Percentiles rank a stretch among this genome's conserved stretches.
These are phyloP conservation scores for Rhododendron henanense DNA, from an alignment of 148 eudicot genomes.

Conservation along the genomic window DNA sequence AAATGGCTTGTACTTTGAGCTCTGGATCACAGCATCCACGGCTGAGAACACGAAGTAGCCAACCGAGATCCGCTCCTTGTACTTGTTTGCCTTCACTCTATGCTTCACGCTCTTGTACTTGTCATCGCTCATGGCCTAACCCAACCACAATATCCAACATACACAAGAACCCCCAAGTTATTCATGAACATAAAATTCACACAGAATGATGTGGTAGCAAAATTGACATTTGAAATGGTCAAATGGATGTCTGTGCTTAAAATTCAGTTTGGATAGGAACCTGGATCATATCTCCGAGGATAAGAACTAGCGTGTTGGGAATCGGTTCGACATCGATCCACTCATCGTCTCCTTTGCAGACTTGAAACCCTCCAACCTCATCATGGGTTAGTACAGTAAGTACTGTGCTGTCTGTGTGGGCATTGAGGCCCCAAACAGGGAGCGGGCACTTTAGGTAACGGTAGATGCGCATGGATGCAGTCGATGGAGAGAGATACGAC, in stretches of 20 bases:
- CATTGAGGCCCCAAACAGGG: constrained; percentile 29
- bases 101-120: constrained; percentile 65
- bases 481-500: neutral
- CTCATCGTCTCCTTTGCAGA: constrained; percentile 43
- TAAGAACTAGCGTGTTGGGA: constrained; percentile 48
- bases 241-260: no score
- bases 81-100: constrained; percentile 53
- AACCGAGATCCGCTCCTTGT: constrained; percentile 51
- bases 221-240: no score
- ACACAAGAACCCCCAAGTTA: no score
- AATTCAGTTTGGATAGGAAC: constrained; percentile 17
- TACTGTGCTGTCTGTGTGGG: constrained; percentile 76
- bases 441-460: neutral
- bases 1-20: constrained; percentile 63
- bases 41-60: constrained; percentile 78
- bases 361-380: constrained; percentile 65
- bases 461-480: neutral
- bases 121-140: constrained; percentile 68
- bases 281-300: constrained; percentile 85
- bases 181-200: no score
- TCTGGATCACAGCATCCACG: constrained; percentile 33
- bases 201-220: no score
- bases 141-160: neutral
- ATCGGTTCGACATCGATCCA: constrained; percentile 57
- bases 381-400: constrained; percentile 57